Conservation (phyloP, 345 rosid species). For the Pistacia integerrima region DNA sequence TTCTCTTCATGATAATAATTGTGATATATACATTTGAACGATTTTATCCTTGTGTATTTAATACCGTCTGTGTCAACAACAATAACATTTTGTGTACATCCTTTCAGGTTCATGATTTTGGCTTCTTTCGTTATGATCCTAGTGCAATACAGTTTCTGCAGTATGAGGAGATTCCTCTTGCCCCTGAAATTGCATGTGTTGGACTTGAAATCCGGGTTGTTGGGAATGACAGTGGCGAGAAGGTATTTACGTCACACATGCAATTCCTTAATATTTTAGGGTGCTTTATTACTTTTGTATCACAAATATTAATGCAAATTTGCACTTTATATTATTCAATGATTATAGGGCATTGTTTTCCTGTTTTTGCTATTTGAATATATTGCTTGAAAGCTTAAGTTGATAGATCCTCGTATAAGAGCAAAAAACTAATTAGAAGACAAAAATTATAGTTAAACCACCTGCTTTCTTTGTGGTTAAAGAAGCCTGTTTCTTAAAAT, state of each 20-base stretch:
- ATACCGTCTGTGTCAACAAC: neutral
- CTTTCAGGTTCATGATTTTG: slow-evolving; percentile 93
- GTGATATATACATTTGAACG: slow-evolving; percentile 4
- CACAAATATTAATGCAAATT: neutral
- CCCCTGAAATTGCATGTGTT: slow-evolving; percentile 90
- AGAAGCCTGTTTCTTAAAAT: too few species aligned
- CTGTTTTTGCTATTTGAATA: neutral
- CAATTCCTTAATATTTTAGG: neutral
- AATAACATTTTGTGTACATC: slow-evolving; percentile 27
- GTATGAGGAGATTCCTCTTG: slow-evolving; percentile 97
- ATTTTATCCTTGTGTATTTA: neutral
- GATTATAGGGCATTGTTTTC: neutral
- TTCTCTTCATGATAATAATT: neutral
- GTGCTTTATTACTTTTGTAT: neutral
- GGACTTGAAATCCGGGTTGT: slow-evolving; percentile 96
- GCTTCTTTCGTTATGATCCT: slow-evolving; percentile 91
- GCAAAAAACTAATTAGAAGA: too few species aligned
- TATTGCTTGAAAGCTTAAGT: neutral
- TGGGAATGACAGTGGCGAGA: slow-evolving; percentile 97
- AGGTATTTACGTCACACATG: slow-evolving; percentile 49
- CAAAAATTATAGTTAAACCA: too few species aligned
- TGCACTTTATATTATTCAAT: neutral
- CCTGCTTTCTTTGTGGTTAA: too few species aligned
- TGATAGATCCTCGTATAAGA: too few species aligned
- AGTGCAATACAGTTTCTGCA: slow-evolving; percentile 65